These are phyloP conservation scores for Porcisia deanei DNA, from an alignment of 208 protist genomes.

Conservation along the genomic window DNA sequence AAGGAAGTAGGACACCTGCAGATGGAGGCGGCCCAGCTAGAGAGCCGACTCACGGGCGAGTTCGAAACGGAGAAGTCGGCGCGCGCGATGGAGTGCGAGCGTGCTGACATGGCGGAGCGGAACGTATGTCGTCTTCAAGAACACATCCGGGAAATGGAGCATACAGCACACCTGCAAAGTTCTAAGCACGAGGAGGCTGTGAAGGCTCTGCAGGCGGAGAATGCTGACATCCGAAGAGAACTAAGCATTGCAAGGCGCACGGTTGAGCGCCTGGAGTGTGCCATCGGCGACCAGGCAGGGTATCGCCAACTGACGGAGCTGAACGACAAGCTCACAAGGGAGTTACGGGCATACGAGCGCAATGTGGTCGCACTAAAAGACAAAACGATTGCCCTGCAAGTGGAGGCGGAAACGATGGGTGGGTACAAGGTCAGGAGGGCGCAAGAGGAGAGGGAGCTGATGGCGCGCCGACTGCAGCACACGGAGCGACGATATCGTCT, in stretches of 20 bases:
- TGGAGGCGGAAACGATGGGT: conserved; percentile 76
- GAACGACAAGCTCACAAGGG: conserved; percentile 66
- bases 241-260: conserved; percentile 78
- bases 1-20: conserved; percentile 45
- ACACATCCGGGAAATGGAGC: conserved; percentile 37
- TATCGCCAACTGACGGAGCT: conserved; percentile 77
- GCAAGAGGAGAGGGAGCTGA: conserved; percentile 78
- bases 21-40: conserved; percentile 43
- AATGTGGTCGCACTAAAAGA: conserved; percentile 58
- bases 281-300: conserved; percentile 68
- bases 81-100: conserved; percentile 36
- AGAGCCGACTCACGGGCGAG: conserved; percentile 37
- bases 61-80: conserved; percentile 23
- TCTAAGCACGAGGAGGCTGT: conserved; percentile 42
- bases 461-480: conserved; percentile 55
- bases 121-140: conserved; percentile 53
- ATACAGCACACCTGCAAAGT: conserved; percentile 14
- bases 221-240: conserved; percentile 59
- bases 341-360: conserved; percentile 54
- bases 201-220: conserved; percentile 55
- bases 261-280: conserved; percentile 81
- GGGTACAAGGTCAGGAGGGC: conserved; percentile 71
- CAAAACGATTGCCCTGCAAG: conserved; percentile 67
- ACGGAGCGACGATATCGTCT: conserved; percentile 53
- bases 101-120: conserved; percentile 54